phyloP scores from a whole-genome alignment of 2,329 filamentous ascomycete species.

The Penicillium sp. region DNA sequence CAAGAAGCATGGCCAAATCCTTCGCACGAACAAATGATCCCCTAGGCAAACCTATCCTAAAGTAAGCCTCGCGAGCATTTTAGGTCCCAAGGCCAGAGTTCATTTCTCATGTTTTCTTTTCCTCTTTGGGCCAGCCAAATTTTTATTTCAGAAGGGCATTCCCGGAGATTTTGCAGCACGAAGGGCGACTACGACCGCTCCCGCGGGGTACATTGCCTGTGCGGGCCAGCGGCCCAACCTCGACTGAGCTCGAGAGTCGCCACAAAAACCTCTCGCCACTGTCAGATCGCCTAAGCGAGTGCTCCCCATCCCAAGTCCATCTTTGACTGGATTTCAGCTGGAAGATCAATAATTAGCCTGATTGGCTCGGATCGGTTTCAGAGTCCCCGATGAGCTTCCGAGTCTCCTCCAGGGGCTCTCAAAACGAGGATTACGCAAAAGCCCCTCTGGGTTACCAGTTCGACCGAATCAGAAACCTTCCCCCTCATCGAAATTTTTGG shows the following conservation, averaged over 20 bases:
- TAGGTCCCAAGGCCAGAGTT: neutral
- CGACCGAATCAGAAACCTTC: slow-evolving; percentile 8
- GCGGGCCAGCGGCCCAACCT: neutral
- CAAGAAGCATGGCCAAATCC: neutral
- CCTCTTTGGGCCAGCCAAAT: too few species aligned
- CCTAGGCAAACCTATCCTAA: neutral
- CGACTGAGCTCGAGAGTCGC: neutral
- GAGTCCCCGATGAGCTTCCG: neutral
- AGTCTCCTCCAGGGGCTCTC: neutral
- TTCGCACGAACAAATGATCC: neutral
- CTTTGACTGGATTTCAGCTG: neutral
- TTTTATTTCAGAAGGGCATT: neutral
- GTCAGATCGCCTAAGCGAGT: neutral
- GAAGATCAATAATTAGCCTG: neutral
- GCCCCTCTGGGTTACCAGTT: neutral
- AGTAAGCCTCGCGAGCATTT: neutral
- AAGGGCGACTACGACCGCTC: neutral
- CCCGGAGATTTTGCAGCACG: neutral
- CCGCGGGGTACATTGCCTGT: neutral
- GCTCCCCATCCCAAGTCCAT: neutral
- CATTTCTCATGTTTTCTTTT: neutral
- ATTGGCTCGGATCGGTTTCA: neutral
- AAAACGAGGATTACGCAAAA: neutral
- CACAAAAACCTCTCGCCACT: neutral
- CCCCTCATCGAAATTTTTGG: slow-evolving; percentile 1